Evolutionary conservation across 768 basidiomycete species (phyloP), one percentile per base, ranked within the genome.

Genomic region (Tricholoma flavovirens): DNA sequence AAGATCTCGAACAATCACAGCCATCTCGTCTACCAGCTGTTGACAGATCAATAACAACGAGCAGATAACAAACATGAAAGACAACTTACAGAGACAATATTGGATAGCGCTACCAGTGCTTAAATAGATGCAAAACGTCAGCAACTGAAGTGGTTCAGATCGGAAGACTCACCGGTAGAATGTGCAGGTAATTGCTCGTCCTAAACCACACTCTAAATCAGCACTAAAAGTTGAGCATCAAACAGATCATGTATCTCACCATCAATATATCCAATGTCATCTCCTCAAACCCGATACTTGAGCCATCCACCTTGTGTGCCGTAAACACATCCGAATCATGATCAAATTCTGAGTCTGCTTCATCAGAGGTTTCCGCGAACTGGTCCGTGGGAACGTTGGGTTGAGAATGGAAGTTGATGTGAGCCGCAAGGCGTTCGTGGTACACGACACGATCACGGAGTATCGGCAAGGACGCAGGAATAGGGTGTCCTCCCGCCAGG

Each of bases 361-460:
- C 61, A 9, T 57, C 61, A 15, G 60, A 33, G 6, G 48, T 5
- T 40, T 59, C 54, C 4, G 51, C 19, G 38, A 30, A 29, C 12
- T 40, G 29, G 19, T 17, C 46, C 7, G n/a, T 2, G 29, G 46
- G 8, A 17, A 11, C 26, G 2, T n/a, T 6, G 24, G 42, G 42
- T 19, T 24, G 17, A 21, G 51, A 19, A 57, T 50, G 46, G 50
- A 45, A 54, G 54, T 11, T n/a, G 60, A 55, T n/a, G 29, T 33
- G 66, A 32, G 59, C 64, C 12, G 62, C 62, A 45, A 69, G 68
- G 46, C 63, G 63, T 56, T 75, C 75, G 51, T 78, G 76, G 60
- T 77, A 78, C 5, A 78, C 56, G 2, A 78, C 60, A 19, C 77
- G 72, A 53, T 78, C 76, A 42, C 76, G 69, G 26, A 78, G 65